These are phyloP conservation scores for Salvia rosmarinus DNA, from an alignment of 257 asterid species.

Conservation along the genomic window DNA sequence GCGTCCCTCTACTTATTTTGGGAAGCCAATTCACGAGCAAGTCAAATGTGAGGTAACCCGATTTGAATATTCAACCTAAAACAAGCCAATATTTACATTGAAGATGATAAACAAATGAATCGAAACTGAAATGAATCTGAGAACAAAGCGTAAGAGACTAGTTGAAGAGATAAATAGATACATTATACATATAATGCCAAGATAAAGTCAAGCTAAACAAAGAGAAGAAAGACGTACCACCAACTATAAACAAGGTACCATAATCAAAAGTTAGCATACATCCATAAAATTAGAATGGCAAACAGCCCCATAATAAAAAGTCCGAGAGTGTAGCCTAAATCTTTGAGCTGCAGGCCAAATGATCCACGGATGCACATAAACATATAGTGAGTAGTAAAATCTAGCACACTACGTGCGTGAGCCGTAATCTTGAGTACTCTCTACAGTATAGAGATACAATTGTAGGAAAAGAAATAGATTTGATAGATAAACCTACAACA, in stretches of 20 bases:
- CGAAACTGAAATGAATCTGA: neutral
- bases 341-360: constrained; percentile 91
- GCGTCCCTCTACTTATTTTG: neutral
- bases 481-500: constrained; percentile 12
- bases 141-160: constrained; percentile 5
- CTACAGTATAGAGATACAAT: constrained; percentile 28
- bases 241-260: constrained; percentile 88
- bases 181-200: constrained; percentile 1
- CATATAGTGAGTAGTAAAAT: constrained; percentile 27
- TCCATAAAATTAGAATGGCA: constrained; percentile 88
- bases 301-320: constrained; percentile 92
- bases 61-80: constrained; percentile 2
- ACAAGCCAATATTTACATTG: neutral
- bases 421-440: constrained; percentile 11
- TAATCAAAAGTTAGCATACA: constrained; percentile 99
- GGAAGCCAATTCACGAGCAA: constrained; percentile 10
- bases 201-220: constrained; percentile 23
- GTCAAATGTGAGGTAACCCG: neutral
- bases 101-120: constrained; percentile 18
- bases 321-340: constrained; percentile 96
- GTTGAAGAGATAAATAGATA: constrained; percentile 15
- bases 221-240: constrained; percentile 65
- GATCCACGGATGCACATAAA: constrained; percentile 71
- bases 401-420: constrained; percentile 8
- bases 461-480: constrained; percentile 13